Conservation (phyloP, 441 rosid species). For the Flueggea neowawraea region DNA sequence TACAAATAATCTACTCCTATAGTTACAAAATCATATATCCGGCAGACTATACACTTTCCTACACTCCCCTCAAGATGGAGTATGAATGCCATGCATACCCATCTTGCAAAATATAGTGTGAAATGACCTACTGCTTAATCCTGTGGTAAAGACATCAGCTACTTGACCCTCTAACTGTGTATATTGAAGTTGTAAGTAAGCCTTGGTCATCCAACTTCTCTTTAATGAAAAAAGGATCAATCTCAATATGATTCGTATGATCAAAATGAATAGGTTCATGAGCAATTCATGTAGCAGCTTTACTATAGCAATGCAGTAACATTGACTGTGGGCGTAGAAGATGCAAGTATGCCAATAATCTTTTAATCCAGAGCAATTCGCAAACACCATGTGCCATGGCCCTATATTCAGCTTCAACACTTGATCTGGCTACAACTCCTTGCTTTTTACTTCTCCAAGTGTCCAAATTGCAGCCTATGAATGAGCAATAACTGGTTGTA, state of each 20-base stretch:
- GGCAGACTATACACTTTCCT: no score
- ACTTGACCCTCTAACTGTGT: no score
- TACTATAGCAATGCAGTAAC: neutral
- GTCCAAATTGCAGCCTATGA: neutral
- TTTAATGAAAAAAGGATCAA: neutral
- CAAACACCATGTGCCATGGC: neutral
- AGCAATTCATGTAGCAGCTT: neutral
- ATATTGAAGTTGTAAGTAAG: no score
- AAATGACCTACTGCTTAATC: no score
- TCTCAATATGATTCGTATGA: neutral
- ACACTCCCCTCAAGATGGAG: no score
- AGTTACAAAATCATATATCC: no score
- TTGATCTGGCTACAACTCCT: neutral
- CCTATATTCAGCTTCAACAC: neutral
- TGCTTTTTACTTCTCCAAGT: neutral
- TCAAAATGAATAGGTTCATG: neutral
- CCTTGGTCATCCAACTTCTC: neutral
- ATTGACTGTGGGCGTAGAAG: conserved; percentile 5
- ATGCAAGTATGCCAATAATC: neutral
- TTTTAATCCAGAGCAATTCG: neutral
- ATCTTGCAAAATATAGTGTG: no score
- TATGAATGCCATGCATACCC: no score
- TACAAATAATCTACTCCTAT: no score
- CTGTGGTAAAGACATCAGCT: no score
- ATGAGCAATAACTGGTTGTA: neutral